These are phyloP conservation scores for Cladosporium colombiae DNA, from an alignment of 2,329 filamentous ascomycete genomes.

Conservation along the genomic window DNA sequence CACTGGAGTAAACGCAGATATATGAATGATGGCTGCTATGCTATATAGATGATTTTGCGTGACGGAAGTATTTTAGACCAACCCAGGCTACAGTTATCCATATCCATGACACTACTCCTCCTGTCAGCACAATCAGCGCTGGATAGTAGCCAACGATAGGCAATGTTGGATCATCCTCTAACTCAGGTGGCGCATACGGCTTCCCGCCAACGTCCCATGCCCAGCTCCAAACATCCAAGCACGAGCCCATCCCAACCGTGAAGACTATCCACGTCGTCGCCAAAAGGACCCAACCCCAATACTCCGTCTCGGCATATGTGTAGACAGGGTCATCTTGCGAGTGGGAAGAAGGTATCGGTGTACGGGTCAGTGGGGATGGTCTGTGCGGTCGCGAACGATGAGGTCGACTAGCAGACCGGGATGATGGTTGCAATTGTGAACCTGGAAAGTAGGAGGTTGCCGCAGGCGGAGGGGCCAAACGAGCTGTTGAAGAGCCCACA, in stretches of 20 bases:
- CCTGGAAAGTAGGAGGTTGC: slow-evolving; percentile 32
- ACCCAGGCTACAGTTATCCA: slow-evolving; percentile 98
- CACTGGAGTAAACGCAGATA: background rate
- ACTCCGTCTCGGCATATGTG: slow-evolving; percentile 91
- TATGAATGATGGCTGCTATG: background rate
- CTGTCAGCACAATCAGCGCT: slow-evolving; percentile 83
- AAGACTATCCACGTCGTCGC: slow-evolving; percentile 93
- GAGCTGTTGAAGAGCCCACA: background rate
- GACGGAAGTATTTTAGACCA: slow-evolving; percentile 98
- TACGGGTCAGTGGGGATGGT: slow-evolving; percentile 23
- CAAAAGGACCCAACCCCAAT: slow-evolving; percentile 96
- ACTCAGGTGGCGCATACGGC: slow-evolving; percentile 89
- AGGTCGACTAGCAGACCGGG: slow-evolving; percentile 6
- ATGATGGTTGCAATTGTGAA: slow-evolving; percentile 37
- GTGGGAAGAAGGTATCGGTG: slow-evolving; percentile 23
- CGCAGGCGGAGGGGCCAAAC: background rate
- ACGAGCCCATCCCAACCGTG: slow-evolving; percentile 94
- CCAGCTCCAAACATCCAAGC: slow-evolving; percentile 95
- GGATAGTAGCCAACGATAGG: slow-evolving; percentile 98
- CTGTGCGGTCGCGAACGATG: slow-evolving; percentile 22
- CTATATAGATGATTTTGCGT: slow-evolving; percentile 65
- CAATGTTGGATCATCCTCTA: slow-evolving; percentile 91
- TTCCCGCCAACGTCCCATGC: slow-evolving; percentile 98
- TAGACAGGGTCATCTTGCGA: slow-evolving; percentile 19
- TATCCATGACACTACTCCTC: slow-evolving; percentile 93